A percentile compares a stretch with the other conserved stretches of the same genome.
Evolutionary conservation across 352 stramenopile species (phyloP).

Genomic region (Globisporangium nunn): DNA sequence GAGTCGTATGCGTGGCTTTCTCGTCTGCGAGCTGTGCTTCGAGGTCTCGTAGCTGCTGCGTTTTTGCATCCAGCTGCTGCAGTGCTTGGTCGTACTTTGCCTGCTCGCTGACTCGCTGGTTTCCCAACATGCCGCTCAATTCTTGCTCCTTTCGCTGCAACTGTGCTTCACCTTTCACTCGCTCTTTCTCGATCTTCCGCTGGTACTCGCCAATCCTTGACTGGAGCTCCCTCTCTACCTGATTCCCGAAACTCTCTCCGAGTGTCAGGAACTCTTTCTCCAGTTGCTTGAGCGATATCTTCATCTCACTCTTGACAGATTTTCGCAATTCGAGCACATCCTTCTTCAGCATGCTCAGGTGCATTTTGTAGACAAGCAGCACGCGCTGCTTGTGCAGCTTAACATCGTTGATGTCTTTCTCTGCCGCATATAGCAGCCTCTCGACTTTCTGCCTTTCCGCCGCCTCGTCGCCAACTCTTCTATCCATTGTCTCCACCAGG

Average conservation of each 20-base stretch:
- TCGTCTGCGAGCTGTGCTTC: slow-evolving; percentile 17
- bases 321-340: slow-evolving; percentile 28
- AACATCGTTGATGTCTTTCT: slow-evolving; percentile 18
- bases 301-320: slow-evolving; percentile 25
- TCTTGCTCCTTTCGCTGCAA: slow-evolving; percentile 47
- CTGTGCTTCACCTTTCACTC: slow-evolving; percentile 30
- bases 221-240: slow-evolving; percentile 15
- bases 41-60: slow-evolving; percentile 25
- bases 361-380: slow-evolving; percentile 21
- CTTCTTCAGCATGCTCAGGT: slow-evolving; percentile 19
- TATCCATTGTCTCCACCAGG: slow-evolving; percentile 39
- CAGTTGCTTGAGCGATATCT: slow-evolving; percentile 20
- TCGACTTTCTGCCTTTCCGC: slow-evolving; percentile 21
- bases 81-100: slow-evolving; percentile 45
- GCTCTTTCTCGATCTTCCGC: slow-evolving; percentile 26
- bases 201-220: slow-evolving; percentile 16
- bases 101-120: slow-evolving; percentile 45
- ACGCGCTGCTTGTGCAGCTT: slow-evolving; percentile 21
- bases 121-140: slow-evolving; percentile 32
- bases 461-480: slow-evolving; percentile 26
- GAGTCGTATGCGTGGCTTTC: slow-evolving; percentile 18
- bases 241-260: slow-evolving; percentile 21
- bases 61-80: slow-evolving; percentile 32
- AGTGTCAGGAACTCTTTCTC: slow-evolving; percentile 21
- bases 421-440: slow-evolving; percentile 6